Evolutionary conservation across 2,329 filamentous ascomycete genomes (phyloP).

Genomic region (Plenodomus biglobosus): DNA sequence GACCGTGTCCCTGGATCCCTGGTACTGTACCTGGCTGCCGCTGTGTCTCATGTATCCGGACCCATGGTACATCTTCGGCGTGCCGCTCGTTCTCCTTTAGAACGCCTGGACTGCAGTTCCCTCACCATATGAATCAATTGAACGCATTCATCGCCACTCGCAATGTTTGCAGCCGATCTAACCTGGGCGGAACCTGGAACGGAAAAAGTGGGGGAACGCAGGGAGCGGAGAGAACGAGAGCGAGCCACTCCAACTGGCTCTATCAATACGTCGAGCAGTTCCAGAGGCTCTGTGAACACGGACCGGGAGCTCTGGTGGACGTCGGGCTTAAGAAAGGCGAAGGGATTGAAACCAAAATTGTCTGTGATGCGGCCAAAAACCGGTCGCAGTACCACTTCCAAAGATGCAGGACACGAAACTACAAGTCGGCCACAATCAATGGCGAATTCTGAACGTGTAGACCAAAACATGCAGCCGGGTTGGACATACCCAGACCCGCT

Average conservation of each 20-base stretch:
- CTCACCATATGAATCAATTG: not conserved
- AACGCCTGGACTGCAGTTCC: slow-evolving; percentile 3
- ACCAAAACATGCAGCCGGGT: slow-evolving; percentile 23
- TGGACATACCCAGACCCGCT: slow-evolving; percentile 37
- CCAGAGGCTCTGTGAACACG: slow-evolving; percentile 27
- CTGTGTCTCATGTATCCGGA: not conserved
- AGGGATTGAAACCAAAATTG: slow-evolving; percentile 22
- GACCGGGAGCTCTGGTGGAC: slow-evolving; percentile 40
- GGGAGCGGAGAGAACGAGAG: slow-evolving; percentile 38
- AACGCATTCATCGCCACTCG: not conserved
- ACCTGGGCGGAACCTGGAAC: slow-evolving; percentile 38
- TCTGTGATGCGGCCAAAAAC: slow-evolving; percentile 21
- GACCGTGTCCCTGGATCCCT: slow-evolving; percentile 23
- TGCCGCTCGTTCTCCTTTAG: slow-evolving; percentile 1
- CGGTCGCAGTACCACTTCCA: slow-evolving; percentile 15
- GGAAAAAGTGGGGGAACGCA: slow-evolving; percentile 44
- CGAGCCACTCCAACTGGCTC: slow-evolving; percentile 28
- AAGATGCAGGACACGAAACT: not conserved
- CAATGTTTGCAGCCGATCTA: slow-evolving; percentile 46
- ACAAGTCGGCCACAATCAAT: not conserved
- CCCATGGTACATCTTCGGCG: not conserved
- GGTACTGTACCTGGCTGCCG: slow-evolving; percentile 21
- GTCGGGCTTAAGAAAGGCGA: slow-evolving; percentile 37
- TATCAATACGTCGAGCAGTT: slow-evolving; percentile 28
- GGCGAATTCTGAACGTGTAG: not conserved